phyloP scores from a whole-genome alignment of 306 rosid genomes.

The Abrus precatorius region DNA sequence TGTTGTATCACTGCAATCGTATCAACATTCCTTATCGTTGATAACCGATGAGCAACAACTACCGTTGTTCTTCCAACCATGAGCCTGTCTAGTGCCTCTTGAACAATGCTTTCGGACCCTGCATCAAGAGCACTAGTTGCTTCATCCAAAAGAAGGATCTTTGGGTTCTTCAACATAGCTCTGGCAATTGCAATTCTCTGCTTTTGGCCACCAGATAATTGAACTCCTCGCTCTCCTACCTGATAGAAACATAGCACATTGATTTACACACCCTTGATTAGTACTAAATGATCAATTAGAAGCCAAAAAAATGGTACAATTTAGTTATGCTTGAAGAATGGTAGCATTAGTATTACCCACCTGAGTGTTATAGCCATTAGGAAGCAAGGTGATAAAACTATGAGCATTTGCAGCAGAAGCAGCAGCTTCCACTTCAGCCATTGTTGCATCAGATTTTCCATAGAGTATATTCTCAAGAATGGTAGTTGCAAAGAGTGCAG shows the following conservation, averaged over 20 bases:
- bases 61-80: constrained; percentile 97
- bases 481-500: constrained; percentile 96
- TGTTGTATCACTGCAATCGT: constrained; percentile 93
- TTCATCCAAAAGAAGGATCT: constrained; percentile 93
- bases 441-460: constrained; percentile 89
- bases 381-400: constrained; percentile 90
- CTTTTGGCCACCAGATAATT: constrained; percentile 96
- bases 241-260: constrained; percentile 41
- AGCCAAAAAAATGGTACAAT: background rate
- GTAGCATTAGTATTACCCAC: constrained; percentile 47
- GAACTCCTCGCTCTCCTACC: constrained; percentile 99
- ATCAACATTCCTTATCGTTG: constrained; percentile 92
- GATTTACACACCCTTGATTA: constrained; percentile 11
- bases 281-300: constrained; percentile 5
- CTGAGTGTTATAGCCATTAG: constrained; percentile 92
- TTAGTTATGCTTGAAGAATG: background rate
- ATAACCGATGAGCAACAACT: constrained; percentile 91
- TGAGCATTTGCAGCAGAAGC: constrained; percentile 97
- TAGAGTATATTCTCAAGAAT: constrained; percentile 93
- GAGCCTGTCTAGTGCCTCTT: constrained; percentile 95
- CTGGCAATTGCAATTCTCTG: constrained; percentile 99
- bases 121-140: constrained; percentile 99
- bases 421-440: constrained; percentile 91
- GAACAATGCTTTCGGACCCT: constrained; percentile 96
- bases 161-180: constrained; percentile 96